Conservation (phyloP, 257 asterid species). For the Solanum etuberosum region DNA sequence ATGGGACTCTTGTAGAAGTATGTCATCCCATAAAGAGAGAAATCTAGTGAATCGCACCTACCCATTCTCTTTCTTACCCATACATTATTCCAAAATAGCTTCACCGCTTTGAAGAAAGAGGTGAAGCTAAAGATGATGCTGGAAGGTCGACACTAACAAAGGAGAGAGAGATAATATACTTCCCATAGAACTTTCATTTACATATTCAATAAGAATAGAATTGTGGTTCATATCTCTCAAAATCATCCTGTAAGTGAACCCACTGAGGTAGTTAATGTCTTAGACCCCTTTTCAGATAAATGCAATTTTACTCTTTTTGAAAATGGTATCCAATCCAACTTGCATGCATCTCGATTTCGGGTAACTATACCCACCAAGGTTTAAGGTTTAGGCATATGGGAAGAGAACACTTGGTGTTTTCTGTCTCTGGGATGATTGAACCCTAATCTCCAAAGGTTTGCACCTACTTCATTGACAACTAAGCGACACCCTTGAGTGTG, state of each 20-base stretch:
- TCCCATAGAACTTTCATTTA: background rate
- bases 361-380: background rate
- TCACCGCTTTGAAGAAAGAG: background rate
- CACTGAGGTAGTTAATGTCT: background rate
- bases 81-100: background rate
- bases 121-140: background rate
- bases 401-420: background rate
- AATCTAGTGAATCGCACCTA: background rate
- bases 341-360: background rate
- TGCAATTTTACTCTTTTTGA: background rate
- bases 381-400: background rate
- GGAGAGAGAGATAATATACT: background rate
- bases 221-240: background rate
- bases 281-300: background rate
- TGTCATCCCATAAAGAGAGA: background rate
- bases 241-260: background rate
- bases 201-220: background rate
- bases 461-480: background rate
- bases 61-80: background rate
- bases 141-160: background rate
- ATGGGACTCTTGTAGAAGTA: background rate
- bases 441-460: background rate
- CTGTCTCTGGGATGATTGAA: background rate
- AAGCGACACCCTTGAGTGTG: background rate
- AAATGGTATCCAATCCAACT: background rate